These are phyloP conservation scores for Xylaria acuta DNA, from an alignment of 495 filamentous ascomycete genomes.

Conservation along the genomic window DNA sequence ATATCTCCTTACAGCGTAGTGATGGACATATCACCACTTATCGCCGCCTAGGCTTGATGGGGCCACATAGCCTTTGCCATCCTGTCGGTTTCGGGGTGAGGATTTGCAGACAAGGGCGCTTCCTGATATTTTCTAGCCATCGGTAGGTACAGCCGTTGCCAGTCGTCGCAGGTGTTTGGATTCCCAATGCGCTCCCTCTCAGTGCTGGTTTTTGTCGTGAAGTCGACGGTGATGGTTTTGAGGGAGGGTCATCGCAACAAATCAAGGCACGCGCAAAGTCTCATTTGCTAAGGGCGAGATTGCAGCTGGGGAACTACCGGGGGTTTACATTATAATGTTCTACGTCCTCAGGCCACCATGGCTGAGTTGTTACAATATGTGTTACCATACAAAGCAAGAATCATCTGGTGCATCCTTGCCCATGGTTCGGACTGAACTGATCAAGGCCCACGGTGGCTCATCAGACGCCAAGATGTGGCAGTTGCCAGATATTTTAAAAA, in stretches of 20 bases:
- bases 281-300: background rate
- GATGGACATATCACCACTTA: background rate
- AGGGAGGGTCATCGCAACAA: background rate
- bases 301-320: background rate
- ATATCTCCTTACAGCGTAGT: background rate
- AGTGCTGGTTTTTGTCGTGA: background rate
- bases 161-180: background rate
- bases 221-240: background rate
- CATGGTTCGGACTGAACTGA: background rate
- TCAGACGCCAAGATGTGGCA: slow-evolving; percentile 17
- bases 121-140: background rate
- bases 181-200: background rate
- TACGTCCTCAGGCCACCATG: background rate
- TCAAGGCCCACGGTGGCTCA: slow-evolving; percentile 1
- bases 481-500: background rate
- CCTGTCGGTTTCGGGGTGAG: background rate
- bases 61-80: background rate
- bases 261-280: background rate
- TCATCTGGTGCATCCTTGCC: background rate
- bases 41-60: background rate
- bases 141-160: no score
- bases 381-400: background rate
- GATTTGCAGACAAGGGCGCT: background rate
- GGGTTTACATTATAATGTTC: background rate
- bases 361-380: background rate